phyloP scores from a whole-genome alignment of 2,329 filamentous ascomycete genomes.

The Curvularia sp. region DNA sequence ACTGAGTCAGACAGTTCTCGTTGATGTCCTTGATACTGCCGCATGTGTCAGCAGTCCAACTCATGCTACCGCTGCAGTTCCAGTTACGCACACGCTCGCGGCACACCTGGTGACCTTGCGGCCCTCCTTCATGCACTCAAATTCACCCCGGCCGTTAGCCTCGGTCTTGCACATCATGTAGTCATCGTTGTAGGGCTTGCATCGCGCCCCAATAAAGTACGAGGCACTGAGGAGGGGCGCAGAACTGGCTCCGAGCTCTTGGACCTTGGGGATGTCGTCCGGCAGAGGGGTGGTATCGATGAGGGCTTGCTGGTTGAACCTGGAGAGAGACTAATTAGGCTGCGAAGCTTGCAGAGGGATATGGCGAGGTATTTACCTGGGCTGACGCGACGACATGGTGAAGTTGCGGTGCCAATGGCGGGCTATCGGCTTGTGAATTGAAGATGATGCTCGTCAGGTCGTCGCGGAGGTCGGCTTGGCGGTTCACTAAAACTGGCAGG shows the following conservation, averaged over 20 bases:
- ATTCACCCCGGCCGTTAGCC: constrained; percentile 86
- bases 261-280: constrained; percentile 86
- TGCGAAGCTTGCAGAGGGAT: constrained; percentile 11
- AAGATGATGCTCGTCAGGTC: constrained; percentile 28
- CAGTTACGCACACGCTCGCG: constrained; percentile 77
- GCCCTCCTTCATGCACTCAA: constrained; percentile 95
- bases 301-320: constrained; percentile 93
- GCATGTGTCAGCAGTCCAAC: constrained; percentile 20
- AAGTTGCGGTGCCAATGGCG: constrained; percentile 50
- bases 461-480: constrained; percentile 33
- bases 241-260: constrained; percentile 91
- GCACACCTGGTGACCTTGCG: constrained; percentile 96
- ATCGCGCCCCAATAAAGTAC: constrained; percentile 97
- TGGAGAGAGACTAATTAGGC: constrained; percentile 55
- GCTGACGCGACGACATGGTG: constrained; percentile 68
- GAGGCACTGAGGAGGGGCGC: constrained; percentile 89
- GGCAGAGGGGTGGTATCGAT: constrained; percentile 96
- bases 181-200: constrained; percentile 96
- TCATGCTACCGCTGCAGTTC: neutral
- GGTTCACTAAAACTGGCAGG: constrained; percentile 21
- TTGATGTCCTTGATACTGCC: constrained; percentile 91
- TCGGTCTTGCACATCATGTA: constrained; percentile 99
- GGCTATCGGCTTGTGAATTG: constrained; percentile 41
- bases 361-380: constrained; percentile 57
- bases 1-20: constrained; percentile 88